Evolutionary conservation across 2,329 filamentous ascomycete species (phyloP).

Genomic region (Neofusicoccum kwambonambiense): DNA sequence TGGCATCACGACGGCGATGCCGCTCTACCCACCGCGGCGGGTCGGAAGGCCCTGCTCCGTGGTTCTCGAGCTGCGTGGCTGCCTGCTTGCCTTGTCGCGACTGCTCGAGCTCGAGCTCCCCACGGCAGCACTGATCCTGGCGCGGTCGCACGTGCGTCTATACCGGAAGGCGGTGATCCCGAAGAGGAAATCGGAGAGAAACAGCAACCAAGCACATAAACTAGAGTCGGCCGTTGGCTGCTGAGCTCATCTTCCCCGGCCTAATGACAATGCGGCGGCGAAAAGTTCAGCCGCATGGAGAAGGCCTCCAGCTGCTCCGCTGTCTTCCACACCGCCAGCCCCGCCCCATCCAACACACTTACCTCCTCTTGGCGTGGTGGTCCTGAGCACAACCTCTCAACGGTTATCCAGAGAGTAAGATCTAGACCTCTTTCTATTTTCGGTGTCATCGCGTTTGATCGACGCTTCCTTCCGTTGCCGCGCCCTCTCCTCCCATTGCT

Average conservation of each 20-base stretch:
- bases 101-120: neutral
- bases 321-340: neutral
- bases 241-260: slow-evolving; percentile 4
- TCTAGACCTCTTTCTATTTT: slow-evolving; percentile 7
- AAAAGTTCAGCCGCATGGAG: neutral
- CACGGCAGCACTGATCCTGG: neutral
- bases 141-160: neutral
- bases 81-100: neutral
- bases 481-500: neutral
- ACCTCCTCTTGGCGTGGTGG: neutral
- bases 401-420: neutral
- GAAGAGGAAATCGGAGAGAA: neutral
- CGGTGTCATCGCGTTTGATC: neutral
- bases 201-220: neutral
- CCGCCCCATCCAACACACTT: neutral
- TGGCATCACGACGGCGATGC: neutral
- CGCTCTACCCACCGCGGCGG: neutral
- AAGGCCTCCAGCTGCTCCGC: no score
- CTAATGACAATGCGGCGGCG: neutral
- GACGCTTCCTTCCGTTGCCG: neutral
- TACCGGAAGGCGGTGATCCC: neutral
- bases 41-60: neutral
- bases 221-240: neutral
- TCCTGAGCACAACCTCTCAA: neutral
- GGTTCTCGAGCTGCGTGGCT: neutral